Conservation (phyloP, 257 asterid species). For the Cordia subcordata region DNA sequence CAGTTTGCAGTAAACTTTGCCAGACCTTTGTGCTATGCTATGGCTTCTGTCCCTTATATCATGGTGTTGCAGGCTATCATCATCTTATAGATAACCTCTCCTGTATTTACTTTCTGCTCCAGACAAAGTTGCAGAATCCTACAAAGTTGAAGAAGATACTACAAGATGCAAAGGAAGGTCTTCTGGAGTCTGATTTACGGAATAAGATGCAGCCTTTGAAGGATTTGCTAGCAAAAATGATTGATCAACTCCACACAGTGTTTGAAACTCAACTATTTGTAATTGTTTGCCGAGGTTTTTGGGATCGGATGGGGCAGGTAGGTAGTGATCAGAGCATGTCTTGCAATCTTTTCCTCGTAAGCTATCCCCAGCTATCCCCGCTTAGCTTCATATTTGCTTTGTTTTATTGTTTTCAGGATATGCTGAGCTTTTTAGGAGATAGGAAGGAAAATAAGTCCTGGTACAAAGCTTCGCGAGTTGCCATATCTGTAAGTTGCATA, state of each 20-base stretch:
- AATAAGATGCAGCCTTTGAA: constrained; percentile 71
- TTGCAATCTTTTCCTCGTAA: too few species aligned
- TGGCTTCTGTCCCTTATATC: not conserved
- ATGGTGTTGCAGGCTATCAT: not conserved
- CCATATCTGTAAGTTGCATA: constrained; percentile 62
- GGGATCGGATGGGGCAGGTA: constrained; percentile 99
- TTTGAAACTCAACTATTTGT: constrained; percentile 76
- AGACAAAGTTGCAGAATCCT: constrained; percentile 72
- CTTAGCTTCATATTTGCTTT: not conserved
- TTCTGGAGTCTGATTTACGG: constrained; percentile 59
- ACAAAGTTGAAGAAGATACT: constrained; percentile 82
- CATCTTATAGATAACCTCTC: not conserved
- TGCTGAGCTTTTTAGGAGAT: constrained; percentile 66
- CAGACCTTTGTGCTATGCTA: not conserved
- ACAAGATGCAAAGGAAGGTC: constrained; percentile 71
- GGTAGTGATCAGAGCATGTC: not conserved
- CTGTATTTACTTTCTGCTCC: constrained; percentile 11
- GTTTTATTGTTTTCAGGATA: constrained; percentile 43
- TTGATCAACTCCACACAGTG: constrained; percentile 54
- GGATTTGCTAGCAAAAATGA: constrained; percentile 53
- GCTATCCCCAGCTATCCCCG: not conserved
- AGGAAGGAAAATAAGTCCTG: constrained; percentile 69
- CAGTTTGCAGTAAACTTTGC: too few species aligned
- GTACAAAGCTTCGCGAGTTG: constrained; percentile 82
- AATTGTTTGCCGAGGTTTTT: constrained; percentile 65